Percentiles rank a stretch among this genome's conserved stretches.
Conservation (phyloP, 805 yeast genomes). For the Zygotorulaspora florentina region DNA sequence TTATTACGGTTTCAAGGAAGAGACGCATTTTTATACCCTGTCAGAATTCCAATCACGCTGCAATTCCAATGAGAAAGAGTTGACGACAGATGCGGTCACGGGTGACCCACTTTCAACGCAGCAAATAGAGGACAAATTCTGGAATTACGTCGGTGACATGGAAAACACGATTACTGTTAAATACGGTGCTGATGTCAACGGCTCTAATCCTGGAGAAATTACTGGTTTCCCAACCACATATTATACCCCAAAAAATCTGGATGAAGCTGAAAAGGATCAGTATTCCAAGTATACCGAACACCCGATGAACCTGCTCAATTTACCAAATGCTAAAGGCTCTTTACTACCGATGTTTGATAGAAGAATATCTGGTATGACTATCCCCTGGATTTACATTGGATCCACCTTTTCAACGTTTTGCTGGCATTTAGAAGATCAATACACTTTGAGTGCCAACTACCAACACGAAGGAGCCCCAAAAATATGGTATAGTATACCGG, state of each 20-base stretch:
- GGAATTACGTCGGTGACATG: constrained; percentile 49
- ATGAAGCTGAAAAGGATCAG: constrained; percentile 17
- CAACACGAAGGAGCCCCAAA: constrained; percentile 88
- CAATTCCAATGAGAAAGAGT: constrained; percentile 41
- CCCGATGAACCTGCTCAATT: constrained; percentile 70
- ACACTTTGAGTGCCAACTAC: constrained; percentile 84
- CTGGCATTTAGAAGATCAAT: constrained; percentile 96
- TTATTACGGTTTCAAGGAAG: constrained; percentile 81
- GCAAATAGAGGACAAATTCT: constrained; percentile 58
- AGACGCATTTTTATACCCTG: constrained; percentile 50
- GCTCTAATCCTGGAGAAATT: constrained; percentile 55
- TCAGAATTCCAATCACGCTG: constrained; percentile 58
- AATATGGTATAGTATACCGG: constrained; percentile 92
- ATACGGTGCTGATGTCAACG: constrained; percentile 85
- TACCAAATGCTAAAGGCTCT: constrained; percentile 69
- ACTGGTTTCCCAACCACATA: constrained; percentile 67
- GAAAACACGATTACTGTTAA: constrained; percentile 53
- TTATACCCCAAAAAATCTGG: constrained; percentile 25
- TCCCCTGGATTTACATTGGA: constrained; percentile 93
- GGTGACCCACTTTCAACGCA: constrained; percentile 34
- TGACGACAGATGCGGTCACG: constrained; percentile 35
- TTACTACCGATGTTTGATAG: constrained; percentile 60
- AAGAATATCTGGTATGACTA: constrained; percentile 85
- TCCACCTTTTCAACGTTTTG: constrained; percentile 87
- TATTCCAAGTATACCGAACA: constrained; percentile 45